These are phyloP conservation scores for Oenanthe sinensis DNA, from an alignment of 129 eudicot genomes.

Conservation along the genomic window DNA sequence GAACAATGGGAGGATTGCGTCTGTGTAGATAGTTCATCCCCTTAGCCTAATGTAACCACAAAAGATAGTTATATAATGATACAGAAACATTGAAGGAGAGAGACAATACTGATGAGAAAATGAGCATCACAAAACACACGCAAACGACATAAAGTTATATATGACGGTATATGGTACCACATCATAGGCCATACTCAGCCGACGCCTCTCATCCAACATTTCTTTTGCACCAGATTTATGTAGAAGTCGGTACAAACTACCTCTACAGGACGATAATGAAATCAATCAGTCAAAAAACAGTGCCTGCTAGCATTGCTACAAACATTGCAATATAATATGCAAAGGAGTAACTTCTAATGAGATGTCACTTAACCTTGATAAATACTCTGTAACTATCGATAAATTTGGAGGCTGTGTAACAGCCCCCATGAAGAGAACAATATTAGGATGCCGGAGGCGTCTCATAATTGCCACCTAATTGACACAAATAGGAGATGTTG, in stretches of 20 bases:
- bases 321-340: background rate
- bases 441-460: constrained; percentile 93
- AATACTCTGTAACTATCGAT: constrained; percentile 88
- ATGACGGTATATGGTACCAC: constrained; percentile 43
- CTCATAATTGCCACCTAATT: constrained; percentile 90
- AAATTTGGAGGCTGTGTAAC: constrained; percentile 89
- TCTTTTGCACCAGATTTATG: constrained; percentile 76
- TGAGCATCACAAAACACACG: background rate
- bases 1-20: constrained; percentile 90
- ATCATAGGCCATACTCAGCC: constrained; percentile 89
- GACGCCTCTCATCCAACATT: constrained; percentile 66
- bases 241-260: constrained; percentile 75
- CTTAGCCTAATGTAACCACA: constrained; percentile 49
- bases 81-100: background rate
- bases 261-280: constrained; percentile 36
- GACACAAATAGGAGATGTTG: constrained; percentile 13
- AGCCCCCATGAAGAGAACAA: constrained; percentile 97
- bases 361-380: constrained; percentile 48
- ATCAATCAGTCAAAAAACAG: background rate
- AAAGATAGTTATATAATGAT: background rate
- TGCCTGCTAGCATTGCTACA: background rate
- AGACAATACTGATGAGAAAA: constrained; percentile 4
- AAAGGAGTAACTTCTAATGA: constrained; percentile 8
- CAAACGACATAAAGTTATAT: background rate
- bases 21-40: constrained; percentile 99